Evolutionary conservation across 768 basidiomycete genomes (phyloP).

Genomic region (Kwoniella europaea): DNA sequence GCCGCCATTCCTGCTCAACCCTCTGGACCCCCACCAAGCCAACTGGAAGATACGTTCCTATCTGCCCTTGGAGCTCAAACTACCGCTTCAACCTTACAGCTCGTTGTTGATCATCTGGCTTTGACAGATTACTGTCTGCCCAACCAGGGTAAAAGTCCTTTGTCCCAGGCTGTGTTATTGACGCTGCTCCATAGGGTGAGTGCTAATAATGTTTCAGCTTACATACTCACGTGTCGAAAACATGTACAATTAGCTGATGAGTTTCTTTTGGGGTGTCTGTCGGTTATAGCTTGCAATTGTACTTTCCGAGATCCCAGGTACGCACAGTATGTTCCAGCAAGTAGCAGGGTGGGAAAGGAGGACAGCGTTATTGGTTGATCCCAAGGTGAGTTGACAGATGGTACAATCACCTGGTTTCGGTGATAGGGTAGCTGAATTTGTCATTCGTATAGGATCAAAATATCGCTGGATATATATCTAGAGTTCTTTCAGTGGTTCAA

Average conservation of each 20-base stretch:
- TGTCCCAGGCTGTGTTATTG: slow-evolving; percentile 52
- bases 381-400: slow-evolving; percentile 17
- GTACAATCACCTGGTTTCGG: neutral
- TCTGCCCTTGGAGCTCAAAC: slow-evolving; percentile 35
- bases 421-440: neutral
- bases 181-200: slow-evolving; percentile 54
- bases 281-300: slow-evolving; percentile 27
- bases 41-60: slow-evolving; percentile 50
- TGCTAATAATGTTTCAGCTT: neutral
- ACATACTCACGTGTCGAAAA: neutral
- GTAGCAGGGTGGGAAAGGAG: slow-evolving; percentile 29
- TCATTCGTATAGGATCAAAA: slow-evolving; percentile 22
- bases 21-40: slow-evolving; percentile 5
- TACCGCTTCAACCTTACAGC: slow-evolving; percentile 29
- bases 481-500: slow-evolving; percentile 26
- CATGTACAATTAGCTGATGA: neutral
- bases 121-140: slow-evolving; percentile 44
- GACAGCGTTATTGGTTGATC: slow-evolving; percentile 28
- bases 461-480: slow-evolving; percentile 21
- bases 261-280: neutral
- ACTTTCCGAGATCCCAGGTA: slow-evolving; percentile 22
- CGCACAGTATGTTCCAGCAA: slow-evolving; percentile 16
- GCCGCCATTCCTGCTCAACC: slow-evolving; percentile 8
- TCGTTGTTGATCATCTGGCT: slow-evolving; percentile 33
- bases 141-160: slow-evolving; percentile 23